A percentile compares a stretch with the other conserved stretches of the same genome.
phyloP scores from a whole-genome alignment of 768 basidiomycete species.

The Serendipita indica region DNA sequence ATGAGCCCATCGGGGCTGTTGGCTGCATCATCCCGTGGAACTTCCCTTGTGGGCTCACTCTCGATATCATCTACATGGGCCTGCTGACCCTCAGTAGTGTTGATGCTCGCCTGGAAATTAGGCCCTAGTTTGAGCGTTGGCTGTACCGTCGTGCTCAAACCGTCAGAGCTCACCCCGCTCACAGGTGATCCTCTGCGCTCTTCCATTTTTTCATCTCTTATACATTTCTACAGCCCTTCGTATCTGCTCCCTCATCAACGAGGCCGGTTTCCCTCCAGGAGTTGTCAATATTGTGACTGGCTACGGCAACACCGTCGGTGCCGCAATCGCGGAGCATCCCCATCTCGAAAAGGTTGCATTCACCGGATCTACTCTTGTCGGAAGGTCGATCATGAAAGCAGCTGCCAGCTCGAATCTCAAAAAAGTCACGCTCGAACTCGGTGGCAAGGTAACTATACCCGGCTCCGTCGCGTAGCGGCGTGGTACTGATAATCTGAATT shows the following conservation, averaged over 20 bases:
- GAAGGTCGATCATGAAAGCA: conserved; percentile 66
- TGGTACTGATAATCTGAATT: conserved; percentile 63
- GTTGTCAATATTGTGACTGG: conserved; percentile 66
- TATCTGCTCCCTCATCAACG: conserved; percentile 35
- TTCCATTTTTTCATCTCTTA: conserved; percentile 83
- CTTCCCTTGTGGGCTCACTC: conserved; percentile 45
- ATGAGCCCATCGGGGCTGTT: conserved; percentile 64
- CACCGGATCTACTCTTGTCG: conserved; percentile 70
- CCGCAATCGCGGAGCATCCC: conserved; percentile 52
- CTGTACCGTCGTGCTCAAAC: conserved; percentile 57
- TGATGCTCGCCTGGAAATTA: conserved; percentile 56
- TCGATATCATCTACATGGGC: neutral
- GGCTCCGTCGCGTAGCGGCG: conserved; percentile 54
- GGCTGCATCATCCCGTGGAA: conserved; percentile 73
- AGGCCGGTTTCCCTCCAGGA: conserved; percentile 72
- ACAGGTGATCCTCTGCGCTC: conserved; percentile 80
- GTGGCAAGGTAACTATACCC: conserved; percentile 45
- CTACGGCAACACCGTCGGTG: conserved; percentile 52
- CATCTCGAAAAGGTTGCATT: conserved; percentile 63
- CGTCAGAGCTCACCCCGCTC: conserved; percentile 65
- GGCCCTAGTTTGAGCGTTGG: conserved; percentile 84
- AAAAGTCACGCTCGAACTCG: conserved; percentile 57
- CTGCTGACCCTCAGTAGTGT: neutral
- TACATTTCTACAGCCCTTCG: conserved; percentile 57
- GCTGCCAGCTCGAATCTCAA: conserved; percentile 74